Conservation (phyloP, 2,329 filamentous ascomycete species). For the Pseudopyricularia javanii region DNA sequence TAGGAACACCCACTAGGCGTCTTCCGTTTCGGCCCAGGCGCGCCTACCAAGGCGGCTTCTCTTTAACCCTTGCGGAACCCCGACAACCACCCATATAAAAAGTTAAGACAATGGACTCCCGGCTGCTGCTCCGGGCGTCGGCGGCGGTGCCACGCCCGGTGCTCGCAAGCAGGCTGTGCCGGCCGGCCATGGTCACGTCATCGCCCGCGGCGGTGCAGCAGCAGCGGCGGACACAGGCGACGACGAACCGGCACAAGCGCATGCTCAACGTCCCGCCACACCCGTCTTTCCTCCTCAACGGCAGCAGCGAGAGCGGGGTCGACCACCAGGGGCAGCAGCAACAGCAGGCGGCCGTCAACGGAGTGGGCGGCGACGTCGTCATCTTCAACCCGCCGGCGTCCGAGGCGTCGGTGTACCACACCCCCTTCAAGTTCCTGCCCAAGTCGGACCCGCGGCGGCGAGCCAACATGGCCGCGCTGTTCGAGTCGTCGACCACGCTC, state of each 20-base stretch:
- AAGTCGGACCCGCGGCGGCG: constrained; percentile 39
- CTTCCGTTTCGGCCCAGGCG: no score
- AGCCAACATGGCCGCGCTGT: constrained; percentile 32
- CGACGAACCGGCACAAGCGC: constrained; percentile 40
- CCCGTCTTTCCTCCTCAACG: constrained; percentile 36
- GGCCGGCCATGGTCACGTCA: not conserved
- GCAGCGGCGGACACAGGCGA: constrained; percentile 22
- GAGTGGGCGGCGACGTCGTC: constrained; percentile 25
- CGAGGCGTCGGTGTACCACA: constrained; percentile 43
- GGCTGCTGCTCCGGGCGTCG: not conserved
- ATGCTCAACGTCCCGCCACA: constrained; percentile 48
- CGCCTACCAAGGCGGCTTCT: no score
- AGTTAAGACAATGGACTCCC: not conserved
- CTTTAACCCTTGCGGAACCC: not conserved
- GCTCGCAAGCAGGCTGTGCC: not conserved
- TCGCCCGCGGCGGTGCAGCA: not conserved
- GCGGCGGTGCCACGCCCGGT: not conserved
- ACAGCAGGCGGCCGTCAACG: constrained; percentile 16
- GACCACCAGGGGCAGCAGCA: not conserved
- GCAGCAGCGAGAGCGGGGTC: not conserved
- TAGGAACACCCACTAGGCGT: no score
- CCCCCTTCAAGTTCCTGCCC: constrained; percentile 55
- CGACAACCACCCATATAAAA: not conserved
- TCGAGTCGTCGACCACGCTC: constrained; percentile 13
- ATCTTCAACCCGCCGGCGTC: constrained; percentile 36